Evolutionary conservation across 345 rosid genomes (phyloP), one percentile per base, ranked within the genome.

Genomic region (Streptanthus diversifolius): DNA sequence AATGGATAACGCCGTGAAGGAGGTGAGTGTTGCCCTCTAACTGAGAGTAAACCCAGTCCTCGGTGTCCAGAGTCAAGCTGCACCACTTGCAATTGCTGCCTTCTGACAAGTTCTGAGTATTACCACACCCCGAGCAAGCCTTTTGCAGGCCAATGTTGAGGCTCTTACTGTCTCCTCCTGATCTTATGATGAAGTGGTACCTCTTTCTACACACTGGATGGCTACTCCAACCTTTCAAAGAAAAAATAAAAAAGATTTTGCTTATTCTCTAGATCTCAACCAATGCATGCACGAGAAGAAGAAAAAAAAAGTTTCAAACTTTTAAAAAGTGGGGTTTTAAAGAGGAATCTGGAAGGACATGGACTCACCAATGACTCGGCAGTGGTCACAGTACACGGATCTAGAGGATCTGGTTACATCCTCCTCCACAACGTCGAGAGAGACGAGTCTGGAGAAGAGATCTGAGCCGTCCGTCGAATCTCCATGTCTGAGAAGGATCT

Each of bases 291-390:
- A 44, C 7, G 8, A 44, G 10, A 10, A 25, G 49, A 61, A 49
- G 17, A 25, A 52, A 51, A 61, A 27, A 22, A 49, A 54, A 73
- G 22, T 3, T 66, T 22, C 0, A 1, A 10, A 39, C 8, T n/a
- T n/a, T 57, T 41, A 25, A 0, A 7, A n/a, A 14, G 15, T 5
- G 5, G 44, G 17, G 7, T 27, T 1, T 1, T 15, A 8, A n/a
- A 18, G 60, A n/a, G 37, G 55, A 73, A 66, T 63, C 41, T 52
- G 33, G 29, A 12, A 64, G 59, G 27, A 72, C 71, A 73, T 48
- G 17, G 67, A 86, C 96, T 85, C 82, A 90, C 97, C 93, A 19
- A 88, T 89, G 48, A 90, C 93, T 36, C 88, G 86, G 75, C 93
- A 90, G 83, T 88, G 90, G 76, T 86, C 87, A 62, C 93, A 90